Percentiles rank a stretch among this genome's conserved stretches.
These are phyloP conservation scores for Arabis hirsuta DNA, from an alignment of 345 rosid genomes.

Conservation along the genomic window DNA sequence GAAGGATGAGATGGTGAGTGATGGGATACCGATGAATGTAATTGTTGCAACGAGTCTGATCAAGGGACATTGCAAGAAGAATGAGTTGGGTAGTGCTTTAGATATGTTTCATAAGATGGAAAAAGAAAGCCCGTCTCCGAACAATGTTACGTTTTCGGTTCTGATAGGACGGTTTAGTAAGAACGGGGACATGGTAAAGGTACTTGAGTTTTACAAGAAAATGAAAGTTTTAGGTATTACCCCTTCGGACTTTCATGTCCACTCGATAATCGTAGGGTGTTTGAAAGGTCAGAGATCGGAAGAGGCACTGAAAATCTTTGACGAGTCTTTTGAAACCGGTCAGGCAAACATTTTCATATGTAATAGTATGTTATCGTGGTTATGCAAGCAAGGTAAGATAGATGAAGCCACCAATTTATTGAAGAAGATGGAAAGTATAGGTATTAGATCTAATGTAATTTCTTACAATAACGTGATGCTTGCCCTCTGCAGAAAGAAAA, in stretches of 20 bases:
- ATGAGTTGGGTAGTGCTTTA: conserved; percentile 58
- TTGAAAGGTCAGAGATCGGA: conserved; percentile 48
- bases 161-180: conserved; percentile 69
- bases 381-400: conserved; percentile 56
- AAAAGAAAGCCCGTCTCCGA: conserved; percentile 64
- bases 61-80: conserved; percentile 61
- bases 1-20: conserved; percentile 76
- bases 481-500: conserved; percentile 53
- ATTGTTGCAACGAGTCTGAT: conserved; percentile 71
- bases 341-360: conserved; percentile 60
- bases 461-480: conserved; percentile 72
- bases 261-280: conserved; percentile 60
- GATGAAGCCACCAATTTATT: conserved; percentile 61
- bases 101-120: conserved; percentile 59
- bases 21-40: conserved; percentile 62
- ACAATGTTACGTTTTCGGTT: conserved; percentile 62
- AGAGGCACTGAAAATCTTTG: conserved; percentile 57
- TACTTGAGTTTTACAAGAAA: conserved; percentile 59
- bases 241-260: conserved; percentile 55
- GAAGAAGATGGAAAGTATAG: conserved; percentile 60
- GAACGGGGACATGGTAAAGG: conserved; percentile 60
- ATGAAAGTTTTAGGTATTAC: conserved; percentile 59
- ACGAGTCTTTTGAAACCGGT: conserved; percentile 59
- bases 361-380: conserved; percentile 59
- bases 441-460: conserved; percentile 51